These are phyloP conservation scores for Cardiospermum halicacabum DNA, from an alignment of 345 rosid species.

Conservation along the genomic window DNA sequence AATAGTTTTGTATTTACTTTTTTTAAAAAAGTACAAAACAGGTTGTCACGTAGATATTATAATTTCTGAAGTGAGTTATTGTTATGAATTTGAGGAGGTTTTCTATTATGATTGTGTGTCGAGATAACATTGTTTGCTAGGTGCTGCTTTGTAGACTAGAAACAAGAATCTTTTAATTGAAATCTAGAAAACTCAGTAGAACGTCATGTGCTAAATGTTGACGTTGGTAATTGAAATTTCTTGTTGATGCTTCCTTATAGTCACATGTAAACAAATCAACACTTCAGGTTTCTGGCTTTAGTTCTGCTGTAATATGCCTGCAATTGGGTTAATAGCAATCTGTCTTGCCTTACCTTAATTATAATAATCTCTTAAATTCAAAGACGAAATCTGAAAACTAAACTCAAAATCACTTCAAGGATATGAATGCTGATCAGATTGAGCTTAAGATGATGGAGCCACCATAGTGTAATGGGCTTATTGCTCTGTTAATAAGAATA, in stretches of 20 bases:
- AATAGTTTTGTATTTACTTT: not conserved
- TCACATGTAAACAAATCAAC: not conserved
- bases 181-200: not conserved
- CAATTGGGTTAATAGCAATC: not conserved
- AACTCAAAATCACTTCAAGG: not conserved
- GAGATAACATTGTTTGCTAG: not conserved
- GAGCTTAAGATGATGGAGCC: not conserved
- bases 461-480: not conserved
- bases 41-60: not conserved
- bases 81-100: not conserved
- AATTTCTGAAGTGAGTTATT: constrained; percentile 7
- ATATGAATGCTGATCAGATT: not conserved
- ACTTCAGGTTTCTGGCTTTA: not conserved
- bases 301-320: not conserved
- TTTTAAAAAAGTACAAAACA: not conserved
- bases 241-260: not conserved
- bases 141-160: not conserved
- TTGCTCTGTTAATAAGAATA: not conserved
- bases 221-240: not conserved
- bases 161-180: not conserved
- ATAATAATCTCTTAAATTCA: not conserved
- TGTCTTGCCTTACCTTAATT: not conserved
- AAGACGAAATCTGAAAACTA: not conserved
- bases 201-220: not conserved
- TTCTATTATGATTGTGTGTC: not conserved